These are phyloP conservation scores for Xerocomellus amylosporus DNA, from an alignment of 768 basidiomycete genomes.

Conservation along the genomic window DNA sequence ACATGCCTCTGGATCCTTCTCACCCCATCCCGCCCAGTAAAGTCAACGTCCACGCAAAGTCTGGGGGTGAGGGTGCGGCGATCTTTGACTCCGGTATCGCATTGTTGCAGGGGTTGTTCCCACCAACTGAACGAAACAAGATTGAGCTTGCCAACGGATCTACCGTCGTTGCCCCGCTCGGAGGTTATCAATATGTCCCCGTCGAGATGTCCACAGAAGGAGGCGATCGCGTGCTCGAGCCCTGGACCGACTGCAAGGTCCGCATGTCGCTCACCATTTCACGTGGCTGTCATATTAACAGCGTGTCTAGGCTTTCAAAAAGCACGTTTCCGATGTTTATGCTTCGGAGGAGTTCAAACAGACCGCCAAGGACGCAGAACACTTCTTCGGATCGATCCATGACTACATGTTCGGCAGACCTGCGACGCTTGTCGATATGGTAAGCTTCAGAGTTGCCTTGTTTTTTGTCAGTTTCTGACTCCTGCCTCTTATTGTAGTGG, in stretches of 20 bases:
- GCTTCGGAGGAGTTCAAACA: conserved; percentile 61
- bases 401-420: conserved; percentile 72
- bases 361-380: conserved; percentile 50
- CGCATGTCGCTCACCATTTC: conserved; percentile 30
- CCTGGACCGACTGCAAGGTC: conserved; percentile 66
- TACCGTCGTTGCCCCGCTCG: conserved; percentile 67
- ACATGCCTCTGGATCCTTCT: conserved; percentile 56
- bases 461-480: conserved; percentile 10
- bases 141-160: conserved; percentile 77
- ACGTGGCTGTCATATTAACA: conserved; percentile 33
- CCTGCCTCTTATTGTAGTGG: conserved; percentile 47
- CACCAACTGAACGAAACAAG: conserved; percentile 65
- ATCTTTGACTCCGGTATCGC: conserved; percentile 85
- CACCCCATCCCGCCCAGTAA: conserved; percentile 62
- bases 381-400: conserved; percentile 61
- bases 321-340: conserved; percentile 63
- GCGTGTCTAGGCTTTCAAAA: conserved; percentile 53
- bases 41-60: conserved; percentile 76
- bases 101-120: conserved; percentile 79
- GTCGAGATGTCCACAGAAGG: conserved; percentile 48
- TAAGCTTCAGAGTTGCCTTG: conserved; percentile 34
- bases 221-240: conserved; percentile 76
- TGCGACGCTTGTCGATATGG: conserved; percentile 60
- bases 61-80: conserved; percentile 73
- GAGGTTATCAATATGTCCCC: conserved; percentile 85